A percentile compares a stretch with the other conserved stretches of the same genome.
Evolutionary conservation across 805 yeast species (phyloP).

Genomic region (Kurtzmaniella fragi): DNA sequence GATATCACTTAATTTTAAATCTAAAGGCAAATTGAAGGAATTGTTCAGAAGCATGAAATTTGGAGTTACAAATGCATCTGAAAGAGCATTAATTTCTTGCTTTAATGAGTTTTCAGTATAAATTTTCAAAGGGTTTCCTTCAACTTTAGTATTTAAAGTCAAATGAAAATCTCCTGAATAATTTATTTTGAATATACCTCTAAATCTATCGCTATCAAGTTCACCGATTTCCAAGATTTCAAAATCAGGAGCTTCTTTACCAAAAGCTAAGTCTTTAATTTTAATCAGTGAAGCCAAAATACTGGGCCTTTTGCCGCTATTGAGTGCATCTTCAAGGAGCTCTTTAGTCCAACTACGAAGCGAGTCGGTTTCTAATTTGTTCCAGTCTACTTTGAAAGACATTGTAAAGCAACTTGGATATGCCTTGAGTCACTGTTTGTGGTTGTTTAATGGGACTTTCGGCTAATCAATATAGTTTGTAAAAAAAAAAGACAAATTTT

Average conservation of each 20-base stretch:
- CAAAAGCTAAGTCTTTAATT: conserved; percentile 68
- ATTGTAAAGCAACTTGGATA: conserved; percentile 23
- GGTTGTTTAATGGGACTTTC: too few species aligned
- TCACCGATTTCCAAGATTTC: conserved; percentile 84
- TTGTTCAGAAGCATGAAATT: conserved; percentile 59
- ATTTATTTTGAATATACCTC: conserved; percentile 76
- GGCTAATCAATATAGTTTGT: too few species aligned
- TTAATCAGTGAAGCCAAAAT: conserved; percentile 64
- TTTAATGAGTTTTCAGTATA: conserved; percentile 44
- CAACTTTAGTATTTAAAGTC: conserved; percentile 72
- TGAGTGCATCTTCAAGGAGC: conserved; percentile 64
- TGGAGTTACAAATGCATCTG: conserved; percentile 53
- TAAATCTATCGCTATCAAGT: conserved; percentile 64
- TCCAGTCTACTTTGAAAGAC: conserved; percentile 82
- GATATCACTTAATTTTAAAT: conserved; percentile 67
- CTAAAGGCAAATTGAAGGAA: conserved; percentile 73
- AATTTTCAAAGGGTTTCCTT: conserved; percentile 78
- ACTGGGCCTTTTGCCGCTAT: conserved; percentile 66
- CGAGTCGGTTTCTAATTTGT: conserved; percentile 60
- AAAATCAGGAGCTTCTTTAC: conserved; percentile 66
- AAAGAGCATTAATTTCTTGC: conserved; percentile 24
- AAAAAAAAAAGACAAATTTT: too few species aligned
- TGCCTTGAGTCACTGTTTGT: too few species aligned
- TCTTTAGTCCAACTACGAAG: conserved; percentile 59
- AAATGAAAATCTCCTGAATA: conserved; percentile 74